A percentile compares a stretch with the other conserved stretches of the same genome.
phyloP scores from a whole-genome alignment of 306 rosid species.

The Myrica gale region DNA sequence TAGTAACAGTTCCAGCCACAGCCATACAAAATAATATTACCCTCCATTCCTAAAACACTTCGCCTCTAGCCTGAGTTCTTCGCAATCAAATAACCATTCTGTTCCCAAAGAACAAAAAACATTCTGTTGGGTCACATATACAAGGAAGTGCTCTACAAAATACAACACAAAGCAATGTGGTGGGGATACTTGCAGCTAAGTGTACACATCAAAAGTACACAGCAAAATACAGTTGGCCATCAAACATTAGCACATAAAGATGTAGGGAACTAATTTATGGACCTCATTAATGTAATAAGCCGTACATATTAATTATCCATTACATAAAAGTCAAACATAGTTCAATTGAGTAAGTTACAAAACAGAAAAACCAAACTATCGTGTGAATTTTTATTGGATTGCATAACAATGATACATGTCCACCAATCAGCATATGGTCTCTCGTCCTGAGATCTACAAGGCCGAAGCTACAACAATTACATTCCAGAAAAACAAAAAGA shows the following conservation, averaged over 20 bases:
- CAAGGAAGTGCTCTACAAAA: conserved; percentile 1
- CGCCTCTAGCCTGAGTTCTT: not conserved
- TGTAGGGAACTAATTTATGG: conserved; percentile 18
- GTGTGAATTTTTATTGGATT: conserved; percentile 67
- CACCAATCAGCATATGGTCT: conserved; percentile 75
- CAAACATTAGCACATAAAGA: conserved; percentile 19
- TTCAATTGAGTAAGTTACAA: conserved; percentile 33
- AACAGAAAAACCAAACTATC: conserved; percentile 43
- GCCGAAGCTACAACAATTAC: conserved; percentile 75
- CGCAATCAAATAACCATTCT: not conserved
- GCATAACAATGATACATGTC: conserved; percentile 68
- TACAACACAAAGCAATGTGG: conserved; percentile 12
- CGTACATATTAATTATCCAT: conserved; percentile 27
- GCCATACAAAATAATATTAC: too few species aligned
- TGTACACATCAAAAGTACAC: conserved; percentile 12
- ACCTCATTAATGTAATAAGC: conserved; percentile 30
- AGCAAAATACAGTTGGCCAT: conserved; percentile 17
- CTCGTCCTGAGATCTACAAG: conserved; percentile 65
- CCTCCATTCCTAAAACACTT: not conserved
- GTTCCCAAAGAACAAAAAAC: too few species aligned
- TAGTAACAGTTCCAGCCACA: too few species aligned
- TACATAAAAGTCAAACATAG: conserved; percentile 31
- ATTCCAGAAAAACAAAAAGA: conserved; percentile 47
- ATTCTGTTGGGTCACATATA: too few species aligned
- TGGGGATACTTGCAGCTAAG: not conserved